Base-by-base conservation (phyloP, 164 flowering plant genomes). In the Tetracentron sinense region DNA sequence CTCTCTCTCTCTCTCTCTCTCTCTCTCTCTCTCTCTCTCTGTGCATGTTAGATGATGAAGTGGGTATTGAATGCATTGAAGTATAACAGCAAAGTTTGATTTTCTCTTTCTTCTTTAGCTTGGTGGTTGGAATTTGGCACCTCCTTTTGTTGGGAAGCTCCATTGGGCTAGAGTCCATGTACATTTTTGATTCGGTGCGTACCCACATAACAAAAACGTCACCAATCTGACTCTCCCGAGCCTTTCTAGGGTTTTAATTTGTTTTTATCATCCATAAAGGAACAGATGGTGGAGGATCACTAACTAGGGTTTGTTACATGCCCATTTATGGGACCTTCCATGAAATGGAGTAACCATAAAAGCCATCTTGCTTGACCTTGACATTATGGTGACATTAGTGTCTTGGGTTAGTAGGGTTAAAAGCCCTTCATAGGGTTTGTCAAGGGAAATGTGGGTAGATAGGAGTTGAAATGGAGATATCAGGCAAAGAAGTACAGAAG, bases 1-100 rank as follows among this genome's bases (percentile, higher is more conserved):
- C n/a, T n/a, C n/a, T 42, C 44, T 14, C 46, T 61, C 50, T 27
- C n/a, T 44, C 58, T 52, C 19, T 63, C 15, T n/a, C n/a, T n/a
- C n/a, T n/a, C n/a, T n/a, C n/a, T n/a, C n/a, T n/a, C n/a, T n/a
- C n/a, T n/a, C n/a, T n/a, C n/a, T n/a, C n/a, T n/a, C n/a, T n/a
- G n/a, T n/a, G n/a, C n/a, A n/a, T n/a, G n/a, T n/a, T n/a, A n/a
- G 47, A 51, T 29, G 38, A 46, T 61, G 10, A 48, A 26, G 53
- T 61, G 55, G 56, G n/a, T n/a, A n/a, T n/a, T n/a, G n/a, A n/a
- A n/a, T n/a, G n/a, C n/a, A n/a, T n/a, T n/a, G n/a, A n/a, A n/a
- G n/a, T n/a, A n/a, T n/a, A n/a, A n/a, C n/a, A n/a, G n/a, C n/a
- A n/a, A n/a, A n/a, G n/a, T n/a, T n/a, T n/a, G n/a, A n/a, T n/a